phyloP scores from a whole-genome alignment of 1,139 yeast species.

The Pichia terricola region DNA sequence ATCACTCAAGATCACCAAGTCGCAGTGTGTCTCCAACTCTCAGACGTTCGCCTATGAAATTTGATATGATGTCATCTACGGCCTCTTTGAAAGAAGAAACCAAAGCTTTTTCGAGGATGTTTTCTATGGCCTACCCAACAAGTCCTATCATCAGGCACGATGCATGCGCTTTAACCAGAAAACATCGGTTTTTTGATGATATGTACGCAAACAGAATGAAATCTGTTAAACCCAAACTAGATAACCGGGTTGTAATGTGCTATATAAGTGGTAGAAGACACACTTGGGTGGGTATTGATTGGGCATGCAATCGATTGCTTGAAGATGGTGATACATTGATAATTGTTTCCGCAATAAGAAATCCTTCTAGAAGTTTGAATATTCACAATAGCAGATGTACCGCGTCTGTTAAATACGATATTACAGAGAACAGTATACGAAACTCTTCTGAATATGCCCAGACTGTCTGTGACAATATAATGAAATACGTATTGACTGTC shows the following conservation, averaged over 20 bases:
- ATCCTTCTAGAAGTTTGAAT: constrained; percentile 16
- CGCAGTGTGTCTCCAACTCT: constrained; percentile 9
- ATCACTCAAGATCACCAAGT: constrained; percentile 7
- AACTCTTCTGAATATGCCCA: constrained; percentile 26
- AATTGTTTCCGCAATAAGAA: constrained; percentile 36
- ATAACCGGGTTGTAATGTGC: constrained; percentile 47
- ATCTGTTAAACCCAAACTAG: constrained; percentile 33
- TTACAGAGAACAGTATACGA: constrained; percentile 18
- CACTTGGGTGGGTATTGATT: constrained; percentile 76
- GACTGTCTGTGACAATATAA: constrained; percentile 32
- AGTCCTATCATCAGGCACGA: constrained; percentile 27
- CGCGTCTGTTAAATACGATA: constrained; percentile 3
- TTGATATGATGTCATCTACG: constrained; percentile 4
- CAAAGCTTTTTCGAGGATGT: constrained; percentile 1
- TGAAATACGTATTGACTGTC: constrained; percentile 42
- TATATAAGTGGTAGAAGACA: constrained; percentile 63
- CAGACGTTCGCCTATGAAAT: constrained; percentile 1
- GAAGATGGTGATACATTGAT: constrained; percentile 59
- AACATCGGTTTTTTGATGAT: constrained; percentile 33
- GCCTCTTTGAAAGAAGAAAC: background rate
- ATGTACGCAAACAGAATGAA: constrained; percentile 22
- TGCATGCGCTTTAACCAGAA: constrained; percentile 41
- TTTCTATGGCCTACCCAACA: constrained; percentile 21
- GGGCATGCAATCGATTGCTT: constrained; percentile 43
- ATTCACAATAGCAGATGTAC: constrained; percentile 1